A percentile compares a stretch with the other conserved stretches of the same genome.
Evolutionary conservation across 1,284 basidiomycete species (phyloP).

Genomic region (Papiliotrema terrestris): DNA sequence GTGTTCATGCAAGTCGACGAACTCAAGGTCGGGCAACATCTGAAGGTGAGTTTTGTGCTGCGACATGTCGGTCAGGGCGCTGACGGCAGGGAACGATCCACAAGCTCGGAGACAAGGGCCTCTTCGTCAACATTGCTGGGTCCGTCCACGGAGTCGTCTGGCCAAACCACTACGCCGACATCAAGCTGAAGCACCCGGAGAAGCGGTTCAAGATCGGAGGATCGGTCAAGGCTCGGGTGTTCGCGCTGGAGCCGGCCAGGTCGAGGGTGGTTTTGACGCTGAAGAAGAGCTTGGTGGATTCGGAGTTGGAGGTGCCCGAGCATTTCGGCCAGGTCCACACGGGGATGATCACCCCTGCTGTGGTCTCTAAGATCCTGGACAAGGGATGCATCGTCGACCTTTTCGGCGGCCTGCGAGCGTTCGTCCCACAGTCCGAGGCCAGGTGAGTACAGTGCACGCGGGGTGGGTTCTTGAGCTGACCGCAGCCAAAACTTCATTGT

Average conservation of each 20-base stretch:
- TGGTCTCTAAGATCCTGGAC: conserved; percentile 74
- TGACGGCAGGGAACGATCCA: conserved; percentile 65
- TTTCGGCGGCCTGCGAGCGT: conserved; percentile 82
- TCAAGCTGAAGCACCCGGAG: conserved; percentile 83
- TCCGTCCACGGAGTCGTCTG: conserved; percentile 89
- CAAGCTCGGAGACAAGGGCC: conserved; percentile 68
- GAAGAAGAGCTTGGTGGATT: conserved; percentile 86
- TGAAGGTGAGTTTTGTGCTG: conserved; percentile 54
- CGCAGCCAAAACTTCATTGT: conserved; percentile 61
- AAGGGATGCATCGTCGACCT: conserved; percentile 82
- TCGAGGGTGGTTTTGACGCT: conserved; percentile 84
- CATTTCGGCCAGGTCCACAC: conserved; percentile 62
- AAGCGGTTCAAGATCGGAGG: conserved; percentile 85
- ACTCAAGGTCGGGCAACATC: conserved; percentile 73
- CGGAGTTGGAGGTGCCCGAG: conserved; percentile 67
- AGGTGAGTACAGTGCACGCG: conserved; percentile 55
- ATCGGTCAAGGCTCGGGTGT: conserved; percentile 78
- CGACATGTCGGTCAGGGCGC: background rate
- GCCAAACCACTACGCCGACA: conserved; percentile 94
- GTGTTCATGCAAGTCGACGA: conserved; percentile 83
- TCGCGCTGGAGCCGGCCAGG: conserved; percentile 74
- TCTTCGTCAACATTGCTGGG: conserved; percentile 81
- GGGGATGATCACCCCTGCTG: conserved; percentile 75
- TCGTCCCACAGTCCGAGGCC: conserved; percentile 74
- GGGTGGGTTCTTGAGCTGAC: background rate